These are phyloP conservation scores for Myochromella boudieri DNA, from an alignment of 768 basidiomycete genomes.

Conservation along the genomic window DNA sequence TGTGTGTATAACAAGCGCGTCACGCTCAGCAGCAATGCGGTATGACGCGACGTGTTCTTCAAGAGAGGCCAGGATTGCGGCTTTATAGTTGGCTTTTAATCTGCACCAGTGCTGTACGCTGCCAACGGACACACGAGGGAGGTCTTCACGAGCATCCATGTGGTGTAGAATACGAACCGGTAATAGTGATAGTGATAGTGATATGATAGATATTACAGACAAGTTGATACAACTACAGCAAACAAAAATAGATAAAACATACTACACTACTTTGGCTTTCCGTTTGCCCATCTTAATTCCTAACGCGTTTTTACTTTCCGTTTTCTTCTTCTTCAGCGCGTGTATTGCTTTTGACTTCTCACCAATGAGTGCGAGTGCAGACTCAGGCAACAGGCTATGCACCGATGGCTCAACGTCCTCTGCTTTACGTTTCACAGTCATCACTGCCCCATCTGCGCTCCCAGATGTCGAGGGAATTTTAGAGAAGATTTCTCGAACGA, in stretches of 20 bases:
- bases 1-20: constrained; percentile 47
- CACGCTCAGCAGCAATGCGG: constrained; percentile 41
- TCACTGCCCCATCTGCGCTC: constrained; percentile 22
- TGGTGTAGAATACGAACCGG: background rate
- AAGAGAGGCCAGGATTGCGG: constrained; percentile 43
- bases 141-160: constrained; percentile 43
- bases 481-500: constrained; percentile 86
- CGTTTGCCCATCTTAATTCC: constrained; percentile 78
- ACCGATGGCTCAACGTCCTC: constrained; percentile 75
- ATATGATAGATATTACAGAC: constrained; percentile 9
- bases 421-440: constrained; percentile 89
- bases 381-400: constrained; percentile 65
- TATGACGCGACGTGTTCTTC: constrained; percentile 44
- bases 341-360: constrained; percentile 43
- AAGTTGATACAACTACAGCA: constrained; percentile 9
- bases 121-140: constrained; percentile 60
- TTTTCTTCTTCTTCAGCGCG: constrained; percentile 61
- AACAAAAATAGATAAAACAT: background rate
- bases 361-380: constrained; percentile 56
- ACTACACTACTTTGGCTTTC: constrained; percentile 20
- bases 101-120: constrained; percentile 66
- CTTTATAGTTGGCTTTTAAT: constrained; percentile 52
- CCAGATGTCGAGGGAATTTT: constrained; percentile 42
- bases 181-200: constrained; percentile 2
- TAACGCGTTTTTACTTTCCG: constrained; percentile 57